Base-by-base conservation (phyloP, 1,139 yeast genomes). In the Taiozyma onychis region DNA sequence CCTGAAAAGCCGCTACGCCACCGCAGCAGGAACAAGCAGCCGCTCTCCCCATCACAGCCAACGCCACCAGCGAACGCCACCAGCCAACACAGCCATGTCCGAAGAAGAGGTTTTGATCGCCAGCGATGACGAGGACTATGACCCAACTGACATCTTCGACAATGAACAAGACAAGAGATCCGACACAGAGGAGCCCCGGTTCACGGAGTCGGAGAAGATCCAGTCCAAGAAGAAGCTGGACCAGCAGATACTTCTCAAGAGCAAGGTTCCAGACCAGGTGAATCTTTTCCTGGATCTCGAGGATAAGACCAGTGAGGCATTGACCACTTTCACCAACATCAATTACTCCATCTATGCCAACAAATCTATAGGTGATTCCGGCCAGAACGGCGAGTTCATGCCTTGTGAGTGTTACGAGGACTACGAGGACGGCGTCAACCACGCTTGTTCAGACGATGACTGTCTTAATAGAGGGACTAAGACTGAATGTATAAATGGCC, bases 401-500 rank as follows among this genome's bases (percentile, higher is more conserved):
- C 81, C 93, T 21, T 93, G 99, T 74, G 97, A 90, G 62, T 93
- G 99, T 73, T 51, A 46, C 24, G 72, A 68, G 49, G 67, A 69
- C 14, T 59, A 59, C 41, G 63, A 66, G 9, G 73, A 70, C 3
- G 71, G 65, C 0, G 55, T 58, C 41, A 89, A 89, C 64, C 58
- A 65, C 39, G 96, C 97, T 4, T 93, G 99, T 75, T 88, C 83
- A 32, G 89, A 86, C 42, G 87, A 85, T 26, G 90, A 85, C 66
- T 93, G 99, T 76, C 90, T 93, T 59, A 93, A 93, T 67, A 71
- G 98, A 48, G 79, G 89, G 52, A 93, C 98, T 0, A 85, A 91
- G 43, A 91, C 93, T 44, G 99, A 93, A 67, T 93, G 99, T 77
- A 78, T 83, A 3, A 81, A 86, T 61, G 86, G 75, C n/a, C 80